Base-by-base conservation (phyloP, 2,329 filamentous ascomycete genomes). In the Colletotrichum sp. region DNA sequence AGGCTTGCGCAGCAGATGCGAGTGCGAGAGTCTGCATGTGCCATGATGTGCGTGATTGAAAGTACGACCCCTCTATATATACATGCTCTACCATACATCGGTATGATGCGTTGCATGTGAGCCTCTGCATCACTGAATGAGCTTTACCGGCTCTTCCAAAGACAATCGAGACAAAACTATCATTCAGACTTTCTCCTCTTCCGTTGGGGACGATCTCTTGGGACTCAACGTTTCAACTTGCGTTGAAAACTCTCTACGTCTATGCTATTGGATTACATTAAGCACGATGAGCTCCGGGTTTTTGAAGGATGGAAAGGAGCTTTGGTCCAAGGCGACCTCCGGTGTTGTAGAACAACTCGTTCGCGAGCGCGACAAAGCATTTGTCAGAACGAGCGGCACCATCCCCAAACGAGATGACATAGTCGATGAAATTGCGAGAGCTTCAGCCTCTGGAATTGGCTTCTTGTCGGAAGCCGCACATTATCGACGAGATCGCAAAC, bases 401-500 rank as follows among this genome's bases (percentile, higher is more conserved):
- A 16, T 74, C 12, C 14, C 5, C 1, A 76, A 73, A 18, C 60
- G 68, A 59, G 69, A 76, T 18, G 77, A 72, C 28, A 70, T 75
- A 2, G 55, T 79, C 9, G 76, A 76, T 43, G 71, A 43, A 10
- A 24, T 80, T 9, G 61, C 78, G 9, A 68, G 77, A 21, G 74
- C 72, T 3, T 72, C 77, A 12, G 79, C 79, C 2, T 66, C 75
- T 13, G 76, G 75, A 2, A 64, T 80, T 18, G 79, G 79, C 2
- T 73, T 79, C 8, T 72, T 75, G 4, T 79, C 77, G 3, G 79
- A 80, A 32, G 77, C 70, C 16, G 57, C 76, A 13, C 77, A 79
- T 13, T 72, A 80, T 26, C 68, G 75, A 3, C 76, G 74, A 28
- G 77, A 75, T 14, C 77, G 80, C 59, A 80, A 79, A 57, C 7